These are phyloP conservation scores for Xylaria flabelliformis DNA, from an alignment of 495 filamentous ascomycete species.

Conservation along the genomic window DNA sequence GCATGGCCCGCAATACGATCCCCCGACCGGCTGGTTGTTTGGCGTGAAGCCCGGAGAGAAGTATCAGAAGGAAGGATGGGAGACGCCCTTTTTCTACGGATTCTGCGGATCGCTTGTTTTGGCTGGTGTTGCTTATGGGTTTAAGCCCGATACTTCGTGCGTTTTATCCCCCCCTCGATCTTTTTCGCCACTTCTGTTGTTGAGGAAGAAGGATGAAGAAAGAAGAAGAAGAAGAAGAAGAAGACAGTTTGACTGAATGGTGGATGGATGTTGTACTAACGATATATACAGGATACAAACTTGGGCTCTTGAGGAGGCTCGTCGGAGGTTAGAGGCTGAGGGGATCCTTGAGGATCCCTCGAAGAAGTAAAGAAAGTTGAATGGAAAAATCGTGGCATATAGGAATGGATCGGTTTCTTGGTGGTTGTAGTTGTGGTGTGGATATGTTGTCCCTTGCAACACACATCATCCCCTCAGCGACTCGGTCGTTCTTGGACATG, in stretches of 20 bases:
- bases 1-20: slow-evolving; percentile 85
- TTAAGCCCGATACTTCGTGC: slow-evolving; percentile 98
- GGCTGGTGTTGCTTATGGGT: slow-evolving; percentile 84
- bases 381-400: not conserved
- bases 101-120: slow-evolving; percentile 83
- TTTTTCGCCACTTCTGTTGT: too few species aligned
- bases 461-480: slow-evolving; percentile 1
- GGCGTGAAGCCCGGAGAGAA: slow-evolving; percentile 93
- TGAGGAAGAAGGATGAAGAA: too few species aligned
- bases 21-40: slow-evolving; percentile 88
- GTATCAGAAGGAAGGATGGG: slow-evolving; percentile 95
- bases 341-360: slow-evolving; percentile 80
- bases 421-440: not conserved
- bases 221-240: not conserved
- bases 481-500: slow-evolving; percentile 34
- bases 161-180: too few species aligned
- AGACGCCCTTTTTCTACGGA: slow-evolving; percentile 84
- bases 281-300: slow-evolving; percentile 82
- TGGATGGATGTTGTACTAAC: not conserved
- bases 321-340: slow-evolving; percentile 90
- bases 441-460: not conserved
- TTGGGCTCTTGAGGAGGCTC: slow-evolving; percentile 96
- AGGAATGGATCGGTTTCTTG: not conserved
- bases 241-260: fast-evolving
- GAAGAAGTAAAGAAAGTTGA: slow-evolving; percentile 40